Evolutionary conservation across 176 grass and related monocot genomes (phyloP), one percentile per base, ranked within the genome.

Genomic region (Carex parvula): DNA sequence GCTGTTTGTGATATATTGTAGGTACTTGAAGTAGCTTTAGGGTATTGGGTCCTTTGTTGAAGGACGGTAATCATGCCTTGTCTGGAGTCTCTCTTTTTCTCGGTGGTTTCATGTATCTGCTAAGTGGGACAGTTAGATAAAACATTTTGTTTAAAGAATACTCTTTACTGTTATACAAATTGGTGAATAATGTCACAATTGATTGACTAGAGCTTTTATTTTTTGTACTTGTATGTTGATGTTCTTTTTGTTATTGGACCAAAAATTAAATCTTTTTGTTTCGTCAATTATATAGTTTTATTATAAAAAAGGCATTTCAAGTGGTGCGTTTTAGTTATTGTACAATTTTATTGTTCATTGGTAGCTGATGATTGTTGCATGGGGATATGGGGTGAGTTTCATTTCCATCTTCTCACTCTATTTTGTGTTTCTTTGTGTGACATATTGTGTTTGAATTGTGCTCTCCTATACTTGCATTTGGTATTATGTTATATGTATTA

Each of bases 11-110:
- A 3, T 68, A 17, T 52, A 42, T 69, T 68, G 62, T 69, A 83
- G 81, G 81, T 83, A 83, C 81, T 83, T 83, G 81, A 83, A 68
- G 33, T 53, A 83, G 81, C 39, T 69, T 55, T 67, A 32, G 81
- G 16, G 55, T 57, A 35, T 56, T 24, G 24, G 46, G 22, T 61
- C 60, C 62, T 83, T 83, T 83, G 35, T 69, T 69, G 42, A 21
- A 83, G 81, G 62, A 83, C 14, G 21, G 48, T 48, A 53, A 29
- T 66, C 44, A 83, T 68, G 62, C 44, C 13, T 83, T 69, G 42
- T 69, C 35, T 68, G 62, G 24, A 65, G 60, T 22, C 9, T 83
- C 21, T 82, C 21, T 37, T 83, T 82, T 53, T 66, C 20, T 83
- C 39, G 11, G 60, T 68, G 14, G 33, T 83, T 68, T 64, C 20